Evolutionary conservation across 495 filamentous ascomycete genomes (phyloP), one percentile per base, ranked within the genome.

Genomic region (Melanomma pulvis-pyrius): DNA sequence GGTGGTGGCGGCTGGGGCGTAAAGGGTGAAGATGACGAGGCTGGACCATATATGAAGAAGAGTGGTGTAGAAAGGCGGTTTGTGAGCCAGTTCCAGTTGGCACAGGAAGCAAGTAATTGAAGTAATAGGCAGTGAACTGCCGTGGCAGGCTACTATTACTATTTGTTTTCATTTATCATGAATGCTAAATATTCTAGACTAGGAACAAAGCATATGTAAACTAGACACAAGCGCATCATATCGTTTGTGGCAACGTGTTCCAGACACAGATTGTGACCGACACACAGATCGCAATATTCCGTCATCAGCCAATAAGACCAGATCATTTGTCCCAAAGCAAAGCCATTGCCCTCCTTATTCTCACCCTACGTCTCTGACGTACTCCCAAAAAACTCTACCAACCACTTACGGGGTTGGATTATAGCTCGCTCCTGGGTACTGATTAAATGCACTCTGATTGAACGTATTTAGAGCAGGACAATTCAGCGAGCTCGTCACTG

Each of bases 371-470:
- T n/a, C n/a, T n/a, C n/a, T n/a, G n/a, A n/a, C n/a, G n/a, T n/a
- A n/a, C n/a, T n/a, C n/a, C n/a, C n/a, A n/a, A n/a, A n/a, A n/a
- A n/a, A n/a, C n/a, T n/a, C n/a, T n/a, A n/a, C n/a, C n/a, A n/a
- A n/a, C n/a, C n/a, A n/a, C n/a, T n/a, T n/a, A n/a, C n/a, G n/a
- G 51, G 34, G 8, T 41, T 17, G 8, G 54, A 11, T 41, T 57
- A 29, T 59, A 59, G 9, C 56, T n/a, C 34, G 56, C 56, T 26
- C 68, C 68, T 8, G 68, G 68, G 44, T 56, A 71, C 52, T 66
- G 58, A 53, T 67, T 71, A 54, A 71, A 62, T 19, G 60, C 28
- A 15, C 63, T 62, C 53, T 61, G 49, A 59, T 71, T 59, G 34
- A 67, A 71, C 57, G 51, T 25, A 28, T 12, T 55, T 46, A 71